Evolutionary conservation across 1,284 basidiomycete species (phyloP), one percentile per base, ranked within the genome.

Genomic region (Thelephora terrestris): DNA sequence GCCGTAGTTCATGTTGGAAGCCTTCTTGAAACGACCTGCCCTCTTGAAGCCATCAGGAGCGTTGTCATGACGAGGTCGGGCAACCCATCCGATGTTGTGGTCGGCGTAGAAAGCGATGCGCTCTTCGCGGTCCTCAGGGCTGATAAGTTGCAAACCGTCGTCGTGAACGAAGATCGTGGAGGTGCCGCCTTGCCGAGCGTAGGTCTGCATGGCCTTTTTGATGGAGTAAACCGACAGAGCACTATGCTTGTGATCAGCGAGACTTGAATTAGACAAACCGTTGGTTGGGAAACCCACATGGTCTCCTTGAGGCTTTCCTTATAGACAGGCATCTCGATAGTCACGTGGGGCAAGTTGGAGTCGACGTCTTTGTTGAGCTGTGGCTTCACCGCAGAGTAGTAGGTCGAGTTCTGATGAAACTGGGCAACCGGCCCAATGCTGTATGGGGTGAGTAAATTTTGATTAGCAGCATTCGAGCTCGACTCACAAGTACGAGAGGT

Each of bases 201-300:
- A 90, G 2, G 85, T 90, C 59, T 85, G 85, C 79, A 91, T 91
- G 0, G 88, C 89, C 61, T 79, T 81, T 67, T 92, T 90, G 52
- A 92, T 65, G 0, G 84, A 90, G 53, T 78, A 76, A 37, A 92
- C 79, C 1, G 89, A 91, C 1, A 85, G 88, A 5, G 75, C 61
- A 48, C 82, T 84, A 58, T 14, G 49, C 12, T 47, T 51, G 39
- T 42, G 18, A 23, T 45, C 25, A 25, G 34, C 27, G 29, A 18
- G 43, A 40, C 36, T 35, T 16, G 39, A n/a, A 40, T 25, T 14
- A 16, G 12, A 27, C 10, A 24, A 9, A 27, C 9, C 25, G 25
- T 27, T 27, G 3, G 29, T 10, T 14, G 14, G 7, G 18, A 39
- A 12, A 70, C 80, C 58, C 59, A 84, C 82, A 85, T 81, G 0